A percentile compares a stretch with the other conserved stretches of the same genome.
These are phyloP conservation scores for Brasilioporus rufonigricans DNA, from an alignment of 768 basidiomycete genomes.

Conservation along the genomic window DNA sequence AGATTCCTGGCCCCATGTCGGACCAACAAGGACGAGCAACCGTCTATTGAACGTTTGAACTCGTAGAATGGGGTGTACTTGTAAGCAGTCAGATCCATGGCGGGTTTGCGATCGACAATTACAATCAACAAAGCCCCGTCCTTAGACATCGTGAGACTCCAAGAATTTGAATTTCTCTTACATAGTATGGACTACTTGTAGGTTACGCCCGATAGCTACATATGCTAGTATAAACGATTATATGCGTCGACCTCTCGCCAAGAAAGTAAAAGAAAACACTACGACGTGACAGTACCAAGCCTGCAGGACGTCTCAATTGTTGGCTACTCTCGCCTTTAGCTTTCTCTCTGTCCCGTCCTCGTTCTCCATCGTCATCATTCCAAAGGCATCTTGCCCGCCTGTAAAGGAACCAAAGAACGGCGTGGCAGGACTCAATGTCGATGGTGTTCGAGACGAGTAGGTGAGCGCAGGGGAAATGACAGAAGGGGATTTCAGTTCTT, in stretches of 20 bases:
- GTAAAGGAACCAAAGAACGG: conserved; percentile 66
- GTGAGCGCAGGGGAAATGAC: conserved; percentile 67
- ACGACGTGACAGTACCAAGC: background rate
- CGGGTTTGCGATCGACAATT: no score
- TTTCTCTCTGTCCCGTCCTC: conserved; percentile 26
- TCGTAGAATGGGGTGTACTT: no score
- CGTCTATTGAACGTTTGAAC: no score
- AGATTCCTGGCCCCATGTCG: no score
- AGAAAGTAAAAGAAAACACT: conserved; percentile 5
- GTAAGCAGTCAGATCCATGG: no score
- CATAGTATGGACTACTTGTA: conserved; percentile 2
- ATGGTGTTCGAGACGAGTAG: conserved; percentile 62
- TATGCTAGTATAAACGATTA: conserved; percentile 4
- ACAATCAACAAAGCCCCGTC: no score
- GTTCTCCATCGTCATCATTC: conserved; percentile 19
- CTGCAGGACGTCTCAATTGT: conserved; percentile 12
- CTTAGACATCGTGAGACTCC: background rate
- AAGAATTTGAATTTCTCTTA: conserved; percentile 5
- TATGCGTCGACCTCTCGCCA: conserved; percentile 9
- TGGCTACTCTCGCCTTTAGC: conserved; percentile 18
- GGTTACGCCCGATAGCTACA: conserved; percentile 4
- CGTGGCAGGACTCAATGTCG: conserved; percentile 68
- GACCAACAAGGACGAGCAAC: no score
- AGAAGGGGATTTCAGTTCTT: conserved; percentile 45
- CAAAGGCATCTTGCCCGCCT: conserved; percentile 31